Conservation (phyloP, 2,329 filamentous ascomycete species). For the Didymella arachidicola region DNA sequence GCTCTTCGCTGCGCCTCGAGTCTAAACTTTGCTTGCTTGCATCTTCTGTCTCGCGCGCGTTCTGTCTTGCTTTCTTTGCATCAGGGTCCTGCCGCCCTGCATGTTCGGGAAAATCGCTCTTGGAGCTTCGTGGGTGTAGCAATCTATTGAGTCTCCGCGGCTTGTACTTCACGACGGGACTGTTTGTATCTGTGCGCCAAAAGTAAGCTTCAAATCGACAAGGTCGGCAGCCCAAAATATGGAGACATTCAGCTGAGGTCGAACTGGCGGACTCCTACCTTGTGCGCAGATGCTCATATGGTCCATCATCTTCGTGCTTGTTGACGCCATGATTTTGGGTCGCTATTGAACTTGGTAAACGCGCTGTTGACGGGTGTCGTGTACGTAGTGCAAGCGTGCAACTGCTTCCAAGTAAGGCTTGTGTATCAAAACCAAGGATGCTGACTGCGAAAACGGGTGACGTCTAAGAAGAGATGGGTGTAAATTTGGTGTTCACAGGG, state of each 20-base stretch:
- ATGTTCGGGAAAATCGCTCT: conserved; percentile 5
- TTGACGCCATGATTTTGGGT: conserved; percentile 11
- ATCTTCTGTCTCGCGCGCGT: conserved; percentile 15
- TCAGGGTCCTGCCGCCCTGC: conserved; percentile 14
- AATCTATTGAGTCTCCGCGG: conserved; percentile 15
- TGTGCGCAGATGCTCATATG: conserved; percentile 22
- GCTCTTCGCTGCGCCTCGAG: conserved; percentile 11
- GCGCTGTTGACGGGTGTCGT: not conserved
- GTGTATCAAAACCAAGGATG: not conserved
- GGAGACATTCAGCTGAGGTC: not conserved
- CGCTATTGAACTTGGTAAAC: not conserved
- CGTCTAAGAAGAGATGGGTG: not conserved
- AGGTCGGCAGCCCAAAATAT: not conserved
- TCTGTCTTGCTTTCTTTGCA: conserved; percentile 7
- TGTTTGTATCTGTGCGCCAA: conserved; percentile 13
- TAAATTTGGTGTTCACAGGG: not conserved
- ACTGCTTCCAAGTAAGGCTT: not conserved
- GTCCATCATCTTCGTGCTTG: conserved; percentile 19
- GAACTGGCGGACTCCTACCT: not conserved
- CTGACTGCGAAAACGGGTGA: not conserved
- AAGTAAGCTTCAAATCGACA: not conserved
- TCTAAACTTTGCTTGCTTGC: conserved; percentile 18
- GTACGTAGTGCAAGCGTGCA: not conserved
- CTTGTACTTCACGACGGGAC: conserved; percentile 18
- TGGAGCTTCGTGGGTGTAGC: conserved; percentile 16